Evolutionary conservation across 1,284 basidiomycete species (phyloP), one percentile per base, ranked within the genome.

Genomic region (Volvariella surrecta): DNA sequence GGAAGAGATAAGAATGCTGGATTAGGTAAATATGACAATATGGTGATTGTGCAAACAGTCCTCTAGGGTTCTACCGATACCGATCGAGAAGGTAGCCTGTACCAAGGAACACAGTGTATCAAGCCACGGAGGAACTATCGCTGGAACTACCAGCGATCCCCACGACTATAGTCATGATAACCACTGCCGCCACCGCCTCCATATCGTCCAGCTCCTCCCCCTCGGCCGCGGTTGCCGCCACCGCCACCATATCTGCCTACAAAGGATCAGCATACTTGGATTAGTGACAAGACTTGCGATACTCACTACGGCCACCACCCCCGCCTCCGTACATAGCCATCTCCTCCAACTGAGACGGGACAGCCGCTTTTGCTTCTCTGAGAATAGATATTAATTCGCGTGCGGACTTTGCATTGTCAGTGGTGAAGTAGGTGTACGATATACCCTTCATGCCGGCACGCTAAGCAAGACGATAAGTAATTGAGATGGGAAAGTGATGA

Each of bases 361-460:
- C 73, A 40, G 76, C 71, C 24, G 92, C 83, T 61, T 94, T 94
- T 39, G 92, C 90, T 66, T 99, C 95, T 51, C 79, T 75, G 50
- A 99, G 68, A 54, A 99, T 97, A 52, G 67, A 74, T 45, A 98
- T 71, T 11, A 99, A 76, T 59, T 99, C 95, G 40, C 92, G 86
- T 13, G 95, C 93, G 53, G 82, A 82, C 71, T 95, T 96, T 47
- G 89, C 84, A 66, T 95, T 97, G 58, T 96, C 90, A 42, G 86
- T 86, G 44, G 89, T 94, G 69, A 99, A 95, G 75, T 95, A 98
- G 9, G 93, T 97, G 68, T 89, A 96, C 3, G 93, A 91, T 28
- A 82, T 88, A 53, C 92, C 91, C 62, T 79, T 92, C 71, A 84
- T 79, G 42, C 90, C 91, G 46, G 87, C 89, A 61, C 89, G 88